Percentiles rank a stretch among this genome's conserved stretches.
These are phyloP conservation scores for Nepenthes alata DNA, from an alignment of 179 eudicot species.

Conservation along the genomic window DNA sequence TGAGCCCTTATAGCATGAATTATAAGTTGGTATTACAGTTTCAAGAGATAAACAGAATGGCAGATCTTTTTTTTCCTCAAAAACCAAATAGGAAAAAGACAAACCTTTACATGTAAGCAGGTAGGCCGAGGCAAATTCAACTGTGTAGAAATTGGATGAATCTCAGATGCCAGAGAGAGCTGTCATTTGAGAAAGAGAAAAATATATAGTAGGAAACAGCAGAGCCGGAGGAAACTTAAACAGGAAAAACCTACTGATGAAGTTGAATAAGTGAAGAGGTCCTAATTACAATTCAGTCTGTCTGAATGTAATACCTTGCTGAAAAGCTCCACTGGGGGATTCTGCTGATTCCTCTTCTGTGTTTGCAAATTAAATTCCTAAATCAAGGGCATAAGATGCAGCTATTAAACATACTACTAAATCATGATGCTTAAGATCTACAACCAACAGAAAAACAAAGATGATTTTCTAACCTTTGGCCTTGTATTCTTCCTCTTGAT, in stretches of 20 bases:
- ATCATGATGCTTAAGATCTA: constrained; percentile 1
- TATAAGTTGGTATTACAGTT: constrained; percentile 15
- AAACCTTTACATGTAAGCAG: constrained; percentile 30
- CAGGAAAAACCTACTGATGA: neutral
- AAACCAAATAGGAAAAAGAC: constrained; percentile 6
- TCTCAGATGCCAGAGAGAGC: constrained; percentile 67
- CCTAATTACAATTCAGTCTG: neutral
- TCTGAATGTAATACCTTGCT: constrained; percentile 47
- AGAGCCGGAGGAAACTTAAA: neutral
- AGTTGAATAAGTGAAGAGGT: neutral
- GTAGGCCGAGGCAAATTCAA: constrained; percentile 24
- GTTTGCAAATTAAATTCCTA: constrained; percentile 72
- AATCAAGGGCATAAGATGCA: neutral
- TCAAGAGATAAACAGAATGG: neutral
- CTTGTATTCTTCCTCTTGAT: constrained; percentile 62
- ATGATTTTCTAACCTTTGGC: constrained; percentile 41
- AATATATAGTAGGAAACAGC: neutral
- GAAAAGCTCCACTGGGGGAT: constrained; percentile 68
- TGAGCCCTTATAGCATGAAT: constrained; percentile 49
- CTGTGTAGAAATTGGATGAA: constrained; percentile 32
- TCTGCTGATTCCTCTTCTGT: constrained; percentile 40
- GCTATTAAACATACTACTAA: neutral
- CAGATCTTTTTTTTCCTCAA: neutral
- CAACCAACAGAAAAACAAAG: constrained; percentile 7
- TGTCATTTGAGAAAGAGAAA: constrained; percentile 11